Percentiles rank a stretch among this genome's conserved stretches.
phyloP scores from a whole-genome alignment of 805 yeast genomes.

The Candida argentea region DNA sequence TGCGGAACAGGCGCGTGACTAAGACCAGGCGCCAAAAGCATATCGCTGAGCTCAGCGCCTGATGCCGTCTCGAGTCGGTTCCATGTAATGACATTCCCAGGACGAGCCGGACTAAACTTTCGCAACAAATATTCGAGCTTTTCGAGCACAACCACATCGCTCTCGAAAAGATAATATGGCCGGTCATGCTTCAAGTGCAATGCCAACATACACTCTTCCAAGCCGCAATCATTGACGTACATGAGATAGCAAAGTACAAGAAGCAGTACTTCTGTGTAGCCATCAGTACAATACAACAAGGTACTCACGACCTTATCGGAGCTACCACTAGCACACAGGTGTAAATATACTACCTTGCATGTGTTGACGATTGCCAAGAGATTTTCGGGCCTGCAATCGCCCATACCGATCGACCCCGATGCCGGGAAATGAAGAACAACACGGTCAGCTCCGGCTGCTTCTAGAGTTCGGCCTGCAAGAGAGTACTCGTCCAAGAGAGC shows the following conservation, averaged over 20 bases:
- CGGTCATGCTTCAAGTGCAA: slow-evolving; percentile 57
- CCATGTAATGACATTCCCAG: slow-evolving; percentile 15
- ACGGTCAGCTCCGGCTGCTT: slow-evolving; percentile 8
- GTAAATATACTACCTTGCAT: slow-evolving; percentile 52
- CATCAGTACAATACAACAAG: slow-evolving; percentile 75
- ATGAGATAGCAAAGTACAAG: slow-evolving; percentile 61
- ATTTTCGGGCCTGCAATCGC: slow-evolving; percentile 55
- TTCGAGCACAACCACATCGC: slow-evolving; percentile 57
- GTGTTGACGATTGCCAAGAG: slow-evolving; percentile 55
- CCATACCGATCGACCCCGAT: slow-evolving; percentile 73
- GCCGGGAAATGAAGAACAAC: slow-evolving; percentile 61
- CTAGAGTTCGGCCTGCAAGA: slow-evolving; percentile 14
- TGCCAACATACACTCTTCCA: slow-evolving; percentile 57
- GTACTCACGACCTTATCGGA: slow-evolving; percentile 29
- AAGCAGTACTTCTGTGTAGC: slow-evolving; percentile 86
- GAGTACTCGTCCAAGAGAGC: slow-evolving; percentile 23
- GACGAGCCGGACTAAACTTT: slow-evolving; percentile 43
- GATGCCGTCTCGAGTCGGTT: slow-evolving; percentile 19
- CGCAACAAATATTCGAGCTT: slow-evolving; percentile 56
- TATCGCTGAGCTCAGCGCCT: slow-evolving; percentile 22
- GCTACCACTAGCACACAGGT: slow-evolving; percentile 21
- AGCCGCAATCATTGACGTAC: slow-evolving; percentile 48
- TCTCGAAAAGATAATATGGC: slow-evolving; percentile 75
- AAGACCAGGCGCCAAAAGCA: slow-evolving; percentile 17
- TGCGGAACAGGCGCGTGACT: slow-evolving; percentile 2